These are phyloP conservation scores for Chlorella sp. DNA, from an alignment of 139 green algal genomes.

Conservation along the genomic window DNA sequence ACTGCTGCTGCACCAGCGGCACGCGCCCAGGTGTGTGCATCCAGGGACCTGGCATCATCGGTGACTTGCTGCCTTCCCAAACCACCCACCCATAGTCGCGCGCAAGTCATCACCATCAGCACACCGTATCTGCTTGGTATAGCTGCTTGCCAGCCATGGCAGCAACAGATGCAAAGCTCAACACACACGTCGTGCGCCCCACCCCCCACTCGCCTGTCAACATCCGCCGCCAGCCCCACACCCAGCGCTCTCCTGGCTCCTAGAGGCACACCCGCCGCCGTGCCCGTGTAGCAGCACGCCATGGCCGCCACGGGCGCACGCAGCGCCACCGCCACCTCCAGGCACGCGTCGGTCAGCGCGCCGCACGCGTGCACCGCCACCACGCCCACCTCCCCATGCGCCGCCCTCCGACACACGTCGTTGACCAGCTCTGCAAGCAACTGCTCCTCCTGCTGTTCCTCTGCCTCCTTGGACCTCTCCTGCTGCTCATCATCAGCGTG, in stretches of 20 bases:
- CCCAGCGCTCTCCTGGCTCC: neutral
- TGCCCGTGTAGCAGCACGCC: constrained; percentile 5
- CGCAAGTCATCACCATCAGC: too few relatives aligned
- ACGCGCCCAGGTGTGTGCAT: neutral
- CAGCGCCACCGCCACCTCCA: neutral
- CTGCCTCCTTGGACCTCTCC: too few relatives aligned
- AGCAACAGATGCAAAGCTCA: neutral
- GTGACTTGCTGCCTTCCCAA: neutral
- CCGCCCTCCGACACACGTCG: neutral
- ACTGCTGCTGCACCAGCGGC: neutral
- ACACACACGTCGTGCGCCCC: neutral
- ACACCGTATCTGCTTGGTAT: too few relatives aligned
- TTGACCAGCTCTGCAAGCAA: too few relatives aligned
- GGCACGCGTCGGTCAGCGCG: neutral
- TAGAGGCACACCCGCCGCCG: neutral
- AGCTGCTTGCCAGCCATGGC: neutral
- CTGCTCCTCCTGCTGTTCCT: too few relatives aligned
- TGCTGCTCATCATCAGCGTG: too few relatives aligned
- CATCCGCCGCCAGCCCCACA: neutral
- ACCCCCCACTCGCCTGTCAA: neutral
- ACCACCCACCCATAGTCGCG: neutral
- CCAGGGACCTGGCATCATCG: neutral
- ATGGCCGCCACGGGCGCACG: neutral
- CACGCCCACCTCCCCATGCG: neutral
- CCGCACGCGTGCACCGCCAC: constrained; percentile 6